Base-by-base conservation (phyloP, 179 eudicot species). In the Beta macrorhiza region DNA sequence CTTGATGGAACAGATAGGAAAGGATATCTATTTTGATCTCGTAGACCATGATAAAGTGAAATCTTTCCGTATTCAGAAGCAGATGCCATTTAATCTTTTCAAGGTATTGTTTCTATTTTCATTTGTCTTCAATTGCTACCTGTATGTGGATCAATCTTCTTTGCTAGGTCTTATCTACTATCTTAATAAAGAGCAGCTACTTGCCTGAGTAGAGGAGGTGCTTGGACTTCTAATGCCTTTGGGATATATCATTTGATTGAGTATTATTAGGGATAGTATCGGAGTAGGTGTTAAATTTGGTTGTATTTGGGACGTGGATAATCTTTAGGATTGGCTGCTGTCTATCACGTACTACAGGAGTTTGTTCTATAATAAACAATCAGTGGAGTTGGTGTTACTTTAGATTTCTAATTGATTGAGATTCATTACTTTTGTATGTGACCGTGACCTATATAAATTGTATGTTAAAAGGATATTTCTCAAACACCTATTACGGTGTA, bases 21-120 rank as follows among this genome's bases (percentile, higher is more conserved):
- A 84, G 65, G 90, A 89, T 87, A 89, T 92, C 62, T 90, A 91
- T 77, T 94, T 94, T 87, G 98, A 94, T 85, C 93, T 94, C 73
- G 97, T 92, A 62, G 95, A 94, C 87, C 97, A 91, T 86, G 95
- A 94, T 80, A 94, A 90, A 88, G 95, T 92, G 77, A 87, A 86
- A 80, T 85, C 92, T 78, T 92, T 94, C 55, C 91, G 95, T 65
- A 89, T 94, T 76, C 97, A 89, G 87, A 93, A 93, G 88, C 92
- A 88, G 80, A 88, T 86, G 89, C 86, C 92, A 49, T 93, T 93
- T 59, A 91, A 86, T 80, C 84, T 83, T 80, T 94, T 94, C 88
- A 91, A 94, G 97, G 98, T 92, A 80, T 45, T 52, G 13, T 32
- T 72, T 79, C 72, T 51, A 76, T 53, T 20, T 78, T 51, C 4